Conservation (phyloP, 352 stramenopile species). For the Phytophthora meadii region DNA sequence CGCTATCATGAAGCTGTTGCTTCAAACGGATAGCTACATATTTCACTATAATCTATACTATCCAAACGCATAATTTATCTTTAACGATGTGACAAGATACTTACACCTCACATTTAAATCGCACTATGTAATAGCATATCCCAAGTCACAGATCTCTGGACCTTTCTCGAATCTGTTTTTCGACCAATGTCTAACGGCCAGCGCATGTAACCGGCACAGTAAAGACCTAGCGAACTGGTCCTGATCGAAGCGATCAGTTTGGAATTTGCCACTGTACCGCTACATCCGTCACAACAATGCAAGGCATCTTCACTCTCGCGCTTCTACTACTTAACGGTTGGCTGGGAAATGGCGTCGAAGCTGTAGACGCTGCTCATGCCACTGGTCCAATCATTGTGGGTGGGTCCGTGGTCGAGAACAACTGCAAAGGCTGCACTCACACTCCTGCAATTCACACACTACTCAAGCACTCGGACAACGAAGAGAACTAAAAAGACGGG, state of each 20-base stretch:
- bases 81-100: not conserved
- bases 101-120: not conserved
- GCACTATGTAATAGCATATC: slow-evolving; percentile 1
- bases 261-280: slow-evolving; percentile 14
- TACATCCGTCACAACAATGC: slow-evolving; percentile 25
- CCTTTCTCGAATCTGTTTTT: slow-evolving; percentile 20
- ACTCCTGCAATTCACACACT: slow-evolving; percentile 25
- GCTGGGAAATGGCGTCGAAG: slow-evolving; percentile 18
- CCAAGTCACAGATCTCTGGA: slow-evolving; percentile 9
- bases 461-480: slow-evolving; percentile 25
- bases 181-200: slow-evolving; percentile 31
- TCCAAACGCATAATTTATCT: not conserved
- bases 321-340: slow-evolving; percentile 46
- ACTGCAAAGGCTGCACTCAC: slow-evolving; percentile 13
- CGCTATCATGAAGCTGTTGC: slow-evolving; percentile 19
- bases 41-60: not conserved
- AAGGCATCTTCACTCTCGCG: slow-evolving; percentile 53
- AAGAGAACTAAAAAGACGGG: not conserved
- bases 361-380: slow-evolving; percentile 16
- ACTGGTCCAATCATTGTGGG: slow-evolving; percentile 19
- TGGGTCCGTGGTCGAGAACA: slow-evolving; percentile 28
- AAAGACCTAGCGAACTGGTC: not conserved
- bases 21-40: slow-evolving; percentile 27
- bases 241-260: slow-evolving; percentile 13
- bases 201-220: slow-evolving; percentile 8